Evolutionary conservation across 129 eudicot genomes (phyloP).

Genomic region (sunflower (Helianthus annuus)): HanXRQr2.0-SUNRISE NC_035447.2:21944181-21944680

Average conservation of each 20-base stretch:
- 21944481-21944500: slow-evolving; percentile 95
- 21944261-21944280: slow-evolving; percentile 90
- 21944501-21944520: slow-evolving; percentile 90
- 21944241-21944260: slow-evolving; percentile 85
- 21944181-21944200: slow-evolving; percentile 83
- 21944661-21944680: slow-evolving; percentile 95
- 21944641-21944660: slow-evolving; percentile 98
- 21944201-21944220: slow-evolving; percentile 75
- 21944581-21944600: slow-evolving; percentile 79
- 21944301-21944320: slow-evolving; percentile 91
- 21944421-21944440: slow-evolving; percentile 68
- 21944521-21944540: slow-evolving; percentile 80
- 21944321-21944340: slow-evolving; percentile 93
- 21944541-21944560: slow-evolving; percentile 90
- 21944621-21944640: slow-evolving; percentile 84
- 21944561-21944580: slow-evolving; percentile 92
- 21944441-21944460: slow-evolving; percentile 81
- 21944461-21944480: slow-evolving; percentile 88
- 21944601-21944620: slow-evolving; percentile 61
- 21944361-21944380: slow-evolving; percentile 83
- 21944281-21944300: slow-evolving; percentile 86
- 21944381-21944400: slow-evolving; percentile 66
- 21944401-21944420: slow-evolving; percentile 46
- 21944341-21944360: slow-evolving; percentile 89
- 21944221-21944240: slow-evolving; percentile 84